Evolutionary conservation across 768 basidiomycete species (phyloP).

Genomic region (Pisolithus microcarpus): DNA sequence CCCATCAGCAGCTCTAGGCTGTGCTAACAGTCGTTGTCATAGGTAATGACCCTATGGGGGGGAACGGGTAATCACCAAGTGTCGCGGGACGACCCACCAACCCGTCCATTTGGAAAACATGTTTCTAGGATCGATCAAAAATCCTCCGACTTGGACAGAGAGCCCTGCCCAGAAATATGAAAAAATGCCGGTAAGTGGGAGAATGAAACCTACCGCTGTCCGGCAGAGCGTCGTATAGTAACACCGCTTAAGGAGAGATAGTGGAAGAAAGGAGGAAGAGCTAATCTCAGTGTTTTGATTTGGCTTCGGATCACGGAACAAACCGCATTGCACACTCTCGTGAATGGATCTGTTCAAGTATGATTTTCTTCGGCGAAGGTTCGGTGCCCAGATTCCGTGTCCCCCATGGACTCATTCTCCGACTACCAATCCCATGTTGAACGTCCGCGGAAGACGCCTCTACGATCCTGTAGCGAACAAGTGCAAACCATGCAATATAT

Average conservation of each 20-base stretch:
- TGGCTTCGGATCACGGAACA: neutral
- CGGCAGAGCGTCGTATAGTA: conserved; percentile 22
- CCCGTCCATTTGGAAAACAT: too few relatives aligned
- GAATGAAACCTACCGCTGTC: conserved; percentile 17
- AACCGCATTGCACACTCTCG: neutral
- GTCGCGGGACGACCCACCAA: neutral
- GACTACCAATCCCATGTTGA: conserved; percentile 7
- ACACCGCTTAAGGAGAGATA: conserved; percentile 18
- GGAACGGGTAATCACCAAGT: too few relatives aligned
- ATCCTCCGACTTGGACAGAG: conserved; percentile 19
- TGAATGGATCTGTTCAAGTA: conserved; percentile 13
- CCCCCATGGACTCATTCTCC: neutral
- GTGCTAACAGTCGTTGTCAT: too few relatives aligned
- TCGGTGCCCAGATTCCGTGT: conserved; percentile 5
- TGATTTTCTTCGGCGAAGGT: conserved; percentile 4
- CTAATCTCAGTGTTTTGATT: neutral
- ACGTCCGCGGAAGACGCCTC: conserved; percentile 10
- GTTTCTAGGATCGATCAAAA: neutral
- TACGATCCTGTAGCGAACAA: conserved; percentile 22
- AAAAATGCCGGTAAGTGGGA: conserved; percentile 21
- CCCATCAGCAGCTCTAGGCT: too few relatives aligned
- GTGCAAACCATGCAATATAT: conserved; percentile 21
- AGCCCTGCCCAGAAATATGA: conserved; percentile 21
- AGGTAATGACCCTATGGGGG: too few relatives aligned
- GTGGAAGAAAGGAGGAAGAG: neutral